Percentiles rank a stretch among this genome's conserved stretches.
phyloP scores from a whole-genome alignment of 2,329 filamentous ascomycete genomes.

The Botrytis paeoniae region DNA sequence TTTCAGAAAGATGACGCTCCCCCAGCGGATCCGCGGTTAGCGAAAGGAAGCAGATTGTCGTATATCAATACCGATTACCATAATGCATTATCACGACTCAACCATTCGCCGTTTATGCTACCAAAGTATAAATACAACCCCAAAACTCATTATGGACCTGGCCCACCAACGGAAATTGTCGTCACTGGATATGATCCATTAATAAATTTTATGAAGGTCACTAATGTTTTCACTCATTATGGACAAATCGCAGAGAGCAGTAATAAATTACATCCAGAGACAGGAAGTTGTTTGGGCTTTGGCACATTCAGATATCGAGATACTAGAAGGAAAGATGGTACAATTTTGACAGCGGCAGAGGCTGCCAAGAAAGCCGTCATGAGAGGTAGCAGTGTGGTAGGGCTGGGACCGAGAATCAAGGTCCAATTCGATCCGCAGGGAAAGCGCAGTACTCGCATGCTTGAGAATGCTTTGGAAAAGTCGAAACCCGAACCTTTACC shows the following conservation, averaged over 20 bases:
- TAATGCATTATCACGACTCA: conserved; percentile 67
- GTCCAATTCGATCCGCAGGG: conserved; percentile 91
- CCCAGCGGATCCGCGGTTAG: conserved; percentile 78
- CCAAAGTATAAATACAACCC: conserved; percentile 80
- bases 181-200: conserved; percentile 96
- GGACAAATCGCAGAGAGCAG: conserved; percentile 87
- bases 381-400: conserved; percentile 69
- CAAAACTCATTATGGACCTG: conserved; percentile 80
- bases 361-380: conserved; percentile 79
- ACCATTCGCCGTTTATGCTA: conserved; percentile 72
- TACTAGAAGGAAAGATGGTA: conserved; percentile 44
- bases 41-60: conserved; percentile 61
- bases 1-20: conserved; percentile 75
- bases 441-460: conserved; percentile 72
- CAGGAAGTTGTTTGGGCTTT: conserved; percentile 89
- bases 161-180: conserved; percentile 85
- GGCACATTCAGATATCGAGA: conserved; percentile 90
- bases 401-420: conserved; percentile 68
- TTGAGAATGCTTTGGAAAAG: conserved; percentile 70
- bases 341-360: conserved; percentile 65
- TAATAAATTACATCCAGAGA: conserved; percentile 93
- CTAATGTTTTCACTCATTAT: conserved; percentile 72
- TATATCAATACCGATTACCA: conserved; percentile 69
- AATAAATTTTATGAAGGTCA: conserved; percentile 73
- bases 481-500: conserved; percentile 45